These are phyloP conservation scores for Penicillium waksmanii DNA, from an alignment of 495 filamentous ascomycete species.

Conservation along the genomic window DNA sequence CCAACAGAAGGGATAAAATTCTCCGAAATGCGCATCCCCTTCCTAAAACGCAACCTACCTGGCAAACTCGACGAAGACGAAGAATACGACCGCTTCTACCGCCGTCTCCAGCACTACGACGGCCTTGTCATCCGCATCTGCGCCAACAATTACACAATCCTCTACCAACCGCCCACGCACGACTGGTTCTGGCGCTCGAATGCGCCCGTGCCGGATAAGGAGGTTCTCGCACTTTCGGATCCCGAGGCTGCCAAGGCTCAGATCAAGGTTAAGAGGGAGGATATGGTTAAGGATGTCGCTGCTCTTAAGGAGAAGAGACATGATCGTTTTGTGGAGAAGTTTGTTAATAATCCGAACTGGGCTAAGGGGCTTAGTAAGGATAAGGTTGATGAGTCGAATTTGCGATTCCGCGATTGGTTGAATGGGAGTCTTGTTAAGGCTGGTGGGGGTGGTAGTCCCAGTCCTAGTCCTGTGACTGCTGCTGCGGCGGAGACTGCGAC, in stretches of 20 bases:
- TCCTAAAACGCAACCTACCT: constrained; percentile 74
- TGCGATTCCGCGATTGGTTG: constrained; percentile 57
- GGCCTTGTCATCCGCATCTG: constrained; percentile 78
- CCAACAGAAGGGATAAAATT: constrained; percentile 83
- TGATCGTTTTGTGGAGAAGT: constrained; percentile 69
- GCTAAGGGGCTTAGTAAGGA: constrained; percentile 73
- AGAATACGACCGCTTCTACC: constrained; percentile 51
- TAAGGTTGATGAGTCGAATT: constrained; percentile 70
- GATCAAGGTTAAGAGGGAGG: constrained; percentile 44
- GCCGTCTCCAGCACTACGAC: constrained; percentile 67
- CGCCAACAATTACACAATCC: constrained; percentile 78
- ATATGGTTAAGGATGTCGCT: constrained; percentile 44
- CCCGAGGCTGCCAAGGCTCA: constrained; percentile 23
- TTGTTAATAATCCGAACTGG: constrained; percentile 75
- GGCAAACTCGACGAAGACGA: constrained; percentile 54
- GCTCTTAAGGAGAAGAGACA: constrained; percentile 59
- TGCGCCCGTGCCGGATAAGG: constrained; percentile 23
- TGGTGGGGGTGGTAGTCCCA: background rate
- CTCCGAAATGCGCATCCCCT: constrained; percentile 65
- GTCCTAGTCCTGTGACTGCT: constrained; percentile 6
- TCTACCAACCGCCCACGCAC: constrained; percentile 71
- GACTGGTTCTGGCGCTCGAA: constrained; percentile 60
- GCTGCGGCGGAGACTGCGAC: constrained; percentile 15
- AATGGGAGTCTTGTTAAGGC: constrained; percentile 30
- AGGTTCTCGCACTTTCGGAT: constrained; percentile 12